Conservation (phyloP, 805 yeast genomes). For the Saccharomycopsis fermentans region DNA sequence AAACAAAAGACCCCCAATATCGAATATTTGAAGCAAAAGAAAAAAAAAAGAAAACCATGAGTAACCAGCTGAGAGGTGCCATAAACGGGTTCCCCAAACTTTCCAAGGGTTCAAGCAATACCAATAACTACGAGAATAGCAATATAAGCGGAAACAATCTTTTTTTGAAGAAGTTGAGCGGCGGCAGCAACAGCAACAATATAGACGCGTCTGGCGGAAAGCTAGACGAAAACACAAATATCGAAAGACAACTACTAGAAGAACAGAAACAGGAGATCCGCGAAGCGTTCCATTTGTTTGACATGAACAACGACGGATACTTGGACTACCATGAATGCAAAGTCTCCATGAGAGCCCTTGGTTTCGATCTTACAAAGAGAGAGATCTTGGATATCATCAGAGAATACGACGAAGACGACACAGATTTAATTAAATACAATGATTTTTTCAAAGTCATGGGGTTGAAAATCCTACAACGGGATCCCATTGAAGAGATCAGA, state of each 20-base stretch:
- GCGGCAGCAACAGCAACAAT: neutral
- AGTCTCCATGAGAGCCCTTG: conserved; percentile 89
- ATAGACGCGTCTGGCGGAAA: neutral
- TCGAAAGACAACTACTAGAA: conserved; percentile 54
- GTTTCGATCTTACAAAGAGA: conserved; percentile 71
- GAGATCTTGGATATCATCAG: conserved; percentile 69
- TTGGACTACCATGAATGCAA: conserved; percentile 89
- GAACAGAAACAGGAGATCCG: conserved; percentile 87
- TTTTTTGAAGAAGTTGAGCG: neutral
- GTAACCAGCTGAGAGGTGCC: neutral
- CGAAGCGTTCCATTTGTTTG: conserved; percentile 87
- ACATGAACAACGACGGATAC: conserved; percentile 82
- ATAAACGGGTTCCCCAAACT: neutral
- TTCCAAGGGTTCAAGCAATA: neutral
- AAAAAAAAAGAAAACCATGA: neutral
- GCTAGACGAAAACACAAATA: conserved; percentile 22
- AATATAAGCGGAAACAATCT: neutral
- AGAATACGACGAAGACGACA: conserved; percentile 71
- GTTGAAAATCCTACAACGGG: conserved; percentile 72
- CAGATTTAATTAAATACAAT: conserved; percentile 64
- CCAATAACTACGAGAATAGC: neutral
- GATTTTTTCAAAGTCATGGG: conserved; percentile 76
- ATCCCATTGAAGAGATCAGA: conserved; percentile 84
- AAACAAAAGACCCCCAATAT: too few relatives aligned
- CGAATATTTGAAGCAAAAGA: neutral